Conservation (phyloP, 2,329 filamentous ascomycete genomes). For the Bipolaris gigantea region DNA sequence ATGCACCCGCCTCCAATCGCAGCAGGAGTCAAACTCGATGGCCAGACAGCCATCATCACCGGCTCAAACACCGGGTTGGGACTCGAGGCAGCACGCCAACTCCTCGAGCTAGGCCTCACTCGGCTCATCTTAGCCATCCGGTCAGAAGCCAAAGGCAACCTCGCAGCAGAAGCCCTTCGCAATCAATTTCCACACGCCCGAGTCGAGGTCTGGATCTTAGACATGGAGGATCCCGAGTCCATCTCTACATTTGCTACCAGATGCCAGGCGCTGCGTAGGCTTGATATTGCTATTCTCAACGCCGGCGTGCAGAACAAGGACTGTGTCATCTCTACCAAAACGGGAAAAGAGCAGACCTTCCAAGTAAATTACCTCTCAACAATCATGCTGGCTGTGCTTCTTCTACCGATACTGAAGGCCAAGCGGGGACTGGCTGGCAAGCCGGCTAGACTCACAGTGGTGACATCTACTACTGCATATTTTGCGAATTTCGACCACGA, state of each 20-base stretch:
- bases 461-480: conserved; percentile 4
- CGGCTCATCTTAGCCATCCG: conserved; percentile 39
- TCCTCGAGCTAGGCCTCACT: conserved; percentile 20
- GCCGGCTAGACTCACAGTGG: conserved; percentile 3
- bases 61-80: conserved; percentile 39
- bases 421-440: conserved; percentile 3
- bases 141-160: conserved; percentile 29
- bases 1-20: conserved; percentile 5
- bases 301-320: conserved; percentile 28
- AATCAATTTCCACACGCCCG: conserved; percentile 13
- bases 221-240: conserved; percentile 28
- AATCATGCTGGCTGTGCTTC: conserved; percentile 53
- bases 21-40: conserved; percentile 9
- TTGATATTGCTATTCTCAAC: conserved; percentile 42
- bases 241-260: conserved; percentile 24
- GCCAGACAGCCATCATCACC: conserved; percentile 48
- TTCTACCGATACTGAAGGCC: conserved; percentile 43
- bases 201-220: conserved; percentile 34
- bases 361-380: conserved; percentile 62
- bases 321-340: conserved; percentile 13
- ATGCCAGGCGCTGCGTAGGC: conserved; percentile 10
- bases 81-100: conserved; percentile 25
- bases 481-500: neutral
- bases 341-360: conserved; percentile 45
- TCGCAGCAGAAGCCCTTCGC: conserved; percentile 20